These are phyloP conservation scores for Fraxinus greggii DNA, from an alignment of 305 asterid genomes.

Conservation along the genomic window DNA sequence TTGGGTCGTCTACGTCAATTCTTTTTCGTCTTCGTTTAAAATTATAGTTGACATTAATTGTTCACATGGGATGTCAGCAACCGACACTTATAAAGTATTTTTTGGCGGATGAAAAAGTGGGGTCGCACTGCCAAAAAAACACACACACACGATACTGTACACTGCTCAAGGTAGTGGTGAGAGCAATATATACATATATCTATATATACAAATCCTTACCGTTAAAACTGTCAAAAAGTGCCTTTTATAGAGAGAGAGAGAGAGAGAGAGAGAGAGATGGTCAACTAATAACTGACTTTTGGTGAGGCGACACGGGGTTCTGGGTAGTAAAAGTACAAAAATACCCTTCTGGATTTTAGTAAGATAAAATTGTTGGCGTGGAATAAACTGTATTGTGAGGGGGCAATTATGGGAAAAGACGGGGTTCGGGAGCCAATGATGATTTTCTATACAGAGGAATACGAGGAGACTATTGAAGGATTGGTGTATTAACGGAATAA, in stretches of 20 bases:
- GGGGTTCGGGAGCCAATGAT: background rate
- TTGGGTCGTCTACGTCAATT: background rate
- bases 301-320: background rate
- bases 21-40: background rate
- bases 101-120: background rate
- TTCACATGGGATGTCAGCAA: conserved; percentile 45
- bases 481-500: conserved; percentile 20
- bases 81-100: conserved; percentile 25
- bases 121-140: background rate
- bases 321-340: background rate
- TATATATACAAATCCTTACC: conserved; percentile 7
- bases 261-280: conserved; percentile 11
- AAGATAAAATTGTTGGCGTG: conserved; percentile 4
- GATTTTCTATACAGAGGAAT: conserved; percentile 16
- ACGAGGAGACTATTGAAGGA: conserved; percentile 12
- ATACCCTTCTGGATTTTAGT: background rate
- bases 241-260: background rate
- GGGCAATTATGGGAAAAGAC: background rate
- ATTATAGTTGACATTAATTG: background rate
- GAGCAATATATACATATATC: background rate
- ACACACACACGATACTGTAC: background rate
- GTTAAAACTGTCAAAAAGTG: conserved; percentile 26
- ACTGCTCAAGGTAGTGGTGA: conserved; percentile 23
- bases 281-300: conserved; percentile 27
- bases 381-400: conserved; percentile 6